Conservation (phyloP, 2,329 filamentous ascomycete species). For the Fusarium sp. region DNA sequence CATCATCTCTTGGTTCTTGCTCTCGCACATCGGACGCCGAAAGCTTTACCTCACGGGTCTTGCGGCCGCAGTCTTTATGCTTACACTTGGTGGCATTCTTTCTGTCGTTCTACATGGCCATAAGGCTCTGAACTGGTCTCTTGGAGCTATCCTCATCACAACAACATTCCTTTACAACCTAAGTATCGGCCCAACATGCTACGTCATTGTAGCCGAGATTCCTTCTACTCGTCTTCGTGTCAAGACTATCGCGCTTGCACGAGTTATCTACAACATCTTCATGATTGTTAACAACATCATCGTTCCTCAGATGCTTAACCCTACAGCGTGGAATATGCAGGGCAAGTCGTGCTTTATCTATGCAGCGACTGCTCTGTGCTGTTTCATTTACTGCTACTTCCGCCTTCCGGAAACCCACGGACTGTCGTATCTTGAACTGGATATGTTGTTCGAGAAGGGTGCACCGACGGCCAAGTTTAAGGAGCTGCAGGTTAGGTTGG, state of each 20-base stretch:
- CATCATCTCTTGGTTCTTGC: conserved; percentile 58
- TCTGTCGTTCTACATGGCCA: conserved; percentile 49
- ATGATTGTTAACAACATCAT: conserved; percentile 47
- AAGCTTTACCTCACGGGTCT: conserved; percentile 58
- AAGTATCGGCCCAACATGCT: conserved; percentile 43
- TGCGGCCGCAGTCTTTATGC: conserved; percentile 49
- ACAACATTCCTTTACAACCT: conserved; percentile 58
- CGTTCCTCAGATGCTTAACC: conserved; percentile 48
- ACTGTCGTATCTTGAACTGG: conserved; percentile 47
- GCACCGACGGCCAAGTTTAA: conserved; percentile 52
- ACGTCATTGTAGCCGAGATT: conserved; percentile 58
- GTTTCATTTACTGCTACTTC: conserved; percentile 48
- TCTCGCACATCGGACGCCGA: conserved; percentile 58
- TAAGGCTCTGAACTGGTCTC: conserved; percentile 53
- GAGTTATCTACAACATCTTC: conserved; percentile 45
- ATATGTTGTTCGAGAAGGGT: conserved; percentile 49
- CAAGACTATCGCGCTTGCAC: conserved; percentile 58
- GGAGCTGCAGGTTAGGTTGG: conserved; percentile 33
- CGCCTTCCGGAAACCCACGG: conserved; percentile 48
- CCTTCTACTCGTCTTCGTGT: conserved; percentile 57
- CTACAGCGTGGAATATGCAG: conserved; percentile 44
- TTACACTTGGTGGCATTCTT: conserved; percentile 58
- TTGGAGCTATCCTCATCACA: conserved; percentile 57
- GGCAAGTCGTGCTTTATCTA: conserved; percentile 49
- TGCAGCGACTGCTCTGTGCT: conserved; percentile 35